phyloP scores from a whole-genome alignment of 495 filamentous ascomycete genomes.

The Bombardia bombarda region DNA sequence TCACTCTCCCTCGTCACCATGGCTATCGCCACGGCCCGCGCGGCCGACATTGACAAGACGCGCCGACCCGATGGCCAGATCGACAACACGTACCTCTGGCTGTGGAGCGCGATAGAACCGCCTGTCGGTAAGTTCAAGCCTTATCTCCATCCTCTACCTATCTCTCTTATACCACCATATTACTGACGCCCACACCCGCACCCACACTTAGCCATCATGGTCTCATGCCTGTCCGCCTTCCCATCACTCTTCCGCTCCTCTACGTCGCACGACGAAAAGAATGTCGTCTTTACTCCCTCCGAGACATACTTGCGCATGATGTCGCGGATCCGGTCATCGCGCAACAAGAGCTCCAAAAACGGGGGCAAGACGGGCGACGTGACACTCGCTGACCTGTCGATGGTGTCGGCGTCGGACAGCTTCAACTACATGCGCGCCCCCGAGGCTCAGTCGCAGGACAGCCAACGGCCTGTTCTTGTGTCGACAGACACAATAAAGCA shows the following conservation, averaged over 20 bases:
- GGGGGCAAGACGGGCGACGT: neutral
- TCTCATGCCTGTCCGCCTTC: constrained; percentile 8
- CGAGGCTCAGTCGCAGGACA: neutral
- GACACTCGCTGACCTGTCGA: neutral
- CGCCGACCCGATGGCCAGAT: neutral
- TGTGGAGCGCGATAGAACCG: constrained; percentile 18
- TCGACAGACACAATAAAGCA: neutral
- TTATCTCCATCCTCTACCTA: too few relatives aligned
- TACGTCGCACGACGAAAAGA: neutral
- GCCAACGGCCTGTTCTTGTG: neutral
- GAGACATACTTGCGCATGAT: neutral
- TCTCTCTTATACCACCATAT: too few relatives aligned
- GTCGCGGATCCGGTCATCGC: neutral
- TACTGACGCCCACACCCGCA: neutral
- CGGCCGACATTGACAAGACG: constrained; percentile 4
- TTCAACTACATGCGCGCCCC: neutral
- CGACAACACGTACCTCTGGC: constrained; percentile 13
- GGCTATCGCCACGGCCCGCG: constrained; percentile 17
- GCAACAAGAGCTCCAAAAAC: neutral
- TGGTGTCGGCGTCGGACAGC: neutral
- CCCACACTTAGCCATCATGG: neutral
- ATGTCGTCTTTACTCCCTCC: neutral
- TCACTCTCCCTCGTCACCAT: constrained; percentile 24
- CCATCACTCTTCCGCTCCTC: constrained; percentile 4
- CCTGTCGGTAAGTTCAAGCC: constrained; percentile 10